A percentile compares a stretch with the other conserved stretches of the same genome.
These are phyloP conservation scores for Venturia carpophila DNA, from an alignment of 2,329 filamentous ascomycete species.

Conservation along the genomic window DNA sequence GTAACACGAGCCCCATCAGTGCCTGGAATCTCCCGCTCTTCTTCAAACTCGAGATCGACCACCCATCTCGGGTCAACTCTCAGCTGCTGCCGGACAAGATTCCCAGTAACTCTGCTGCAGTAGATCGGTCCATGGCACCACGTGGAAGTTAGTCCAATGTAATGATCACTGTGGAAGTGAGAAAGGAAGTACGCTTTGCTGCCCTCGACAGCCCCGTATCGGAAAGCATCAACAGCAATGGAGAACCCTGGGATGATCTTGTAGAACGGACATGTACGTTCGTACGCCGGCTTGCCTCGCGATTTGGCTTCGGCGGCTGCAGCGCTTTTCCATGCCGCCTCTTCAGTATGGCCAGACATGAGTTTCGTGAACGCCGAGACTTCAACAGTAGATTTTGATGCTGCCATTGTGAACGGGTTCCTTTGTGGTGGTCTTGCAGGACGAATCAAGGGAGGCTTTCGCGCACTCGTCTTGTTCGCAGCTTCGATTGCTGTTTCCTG, in stretches of 20 bases:
- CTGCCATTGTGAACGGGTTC: slow-evolving; percentile 61
- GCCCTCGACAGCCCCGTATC: slow-evolving; percentile 86
- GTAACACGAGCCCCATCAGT: slow-evolving; percentile 80
- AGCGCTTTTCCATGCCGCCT: slow-evolving; percentile 80
- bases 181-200: slow-evolving; percentile 94
- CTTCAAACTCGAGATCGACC: slow-evolving; percentile 76
- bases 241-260: slow-evolving; percentile 92
- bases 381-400: slow-evolving; percentile 42
- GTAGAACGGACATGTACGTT: slow-evolving; percentile 94
- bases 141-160: slow-evolving; percentile 76
- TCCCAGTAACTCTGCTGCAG: slow-evolving; percentile 86
- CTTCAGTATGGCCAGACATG: slow-evolving; percentile 88
- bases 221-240: slow-evolving; percentile 92
- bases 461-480: slow-evolving; percentile 18
- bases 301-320: slow-evolving; percentile 71
- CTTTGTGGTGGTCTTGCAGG: slow-evolving; percentile 71
- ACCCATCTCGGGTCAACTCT: slow-evolving; percentile 81
- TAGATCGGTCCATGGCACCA: slow-evolving; percentile 96
- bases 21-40: slow-evolving; percentile 66
- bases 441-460: slow-evolving; percentile 33
- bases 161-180: slow-evolving; percentile 97
- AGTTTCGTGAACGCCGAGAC: slow-evolving; percentile 84
- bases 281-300: slow-evolving; percentile 75
- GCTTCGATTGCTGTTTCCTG: slow-evolving; percentile 21
- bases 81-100: slow-evolving; percentile 79